These are phyloP conservation scores for Arthrobotrys pseudoclavata DNA, from an alignment of 2,329 filamentous ascomycete genomes.

Conservation along the genomic window DNA sequence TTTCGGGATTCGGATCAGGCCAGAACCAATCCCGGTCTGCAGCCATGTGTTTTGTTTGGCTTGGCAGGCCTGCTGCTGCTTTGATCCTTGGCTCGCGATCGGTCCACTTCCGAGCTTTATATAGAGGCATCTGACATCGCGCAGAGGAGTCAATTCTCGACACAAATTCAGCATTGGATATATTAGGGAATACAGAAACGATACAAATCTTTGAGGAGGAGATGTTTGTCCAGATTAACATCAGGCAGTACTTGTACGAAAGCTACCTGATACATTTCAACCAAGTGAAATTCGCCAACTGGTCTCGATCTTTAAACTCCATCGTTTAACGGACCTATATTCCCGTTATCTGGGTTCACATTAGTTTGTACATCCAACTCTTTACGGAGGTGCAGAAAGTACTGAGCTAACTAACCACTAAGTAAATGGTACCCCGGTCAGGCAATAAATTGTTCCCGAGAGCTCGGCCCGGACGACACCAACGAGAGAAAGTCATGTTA, in stretches of 20 bases:
- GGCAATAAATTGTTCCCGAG: background rate
- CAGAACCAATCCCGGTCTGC: constrained; percentile 7
- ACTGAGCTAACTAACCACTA: background rate
- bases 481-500: background rate
- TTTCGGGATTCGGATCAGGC: constrained; percentile 10
- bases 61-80: background rate
- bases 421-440: background rate
- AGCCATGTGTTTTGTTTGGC: constrained; percentile 6
- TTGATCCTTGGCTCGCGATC: constrained; percentile 9
- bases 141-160: too few relatives aligned
- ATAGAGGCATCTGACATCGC: background rate
- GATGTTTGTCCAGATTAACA: too few relatives aligned
- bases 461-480: background rate
- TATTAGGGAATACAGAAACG: too few relatives aligned
- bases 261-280: background rate
- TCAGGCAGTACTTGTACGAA: too few relatives aligned
- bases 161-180: background rate
- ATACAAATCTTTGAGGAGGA: too few relatives aligned
- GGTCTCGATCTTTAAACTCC: background rate
- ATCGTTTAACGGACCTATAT: background rate
- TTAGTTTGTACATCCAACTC: background rate
- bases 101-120: background rate
- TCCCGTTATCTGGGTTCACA: background rate
- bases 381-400: too few relatives aligned
- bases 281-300: background rate